These are phyloP conservation scores for Coniella lustricola DNA, from an alignment of 2,329 filamentous ascomycete species.

Conservation along the genomic window DNA sequence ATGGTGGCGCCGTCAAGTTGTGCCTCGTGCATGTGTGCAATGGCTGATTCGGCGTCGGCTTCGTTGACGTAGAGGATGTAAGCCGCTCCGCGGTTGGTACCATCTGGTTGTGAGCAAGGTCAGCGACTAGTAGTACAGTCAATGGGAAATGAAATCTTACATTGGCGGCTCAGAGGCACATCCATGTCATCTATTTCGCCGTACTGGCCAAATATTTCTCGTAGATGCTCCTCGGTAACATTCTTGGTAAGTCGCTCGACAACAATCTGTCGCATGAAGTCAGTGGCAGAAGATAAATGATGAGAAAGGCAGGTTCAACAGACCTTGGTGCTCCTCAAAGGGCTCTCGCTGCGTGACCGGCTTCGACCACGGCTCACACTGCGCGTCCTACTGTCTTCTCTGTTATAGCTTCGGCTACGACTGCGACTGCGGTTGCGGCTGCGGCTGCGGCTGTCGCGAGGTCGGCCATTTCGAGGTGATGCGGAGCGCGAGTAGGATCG, in stretches of 20 bases:
- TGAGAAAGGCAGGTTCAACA: conserved; percentile 9
- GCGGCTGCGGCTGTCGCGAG: conserved; percentile 22
- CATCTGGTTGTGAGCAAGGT: conserved; percentile 29
- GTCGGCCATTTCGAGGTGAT: conserved; percentile 30
- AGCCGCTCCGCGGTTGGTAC: conserved; percentile 85
- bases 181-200: conserved; percentile 82
- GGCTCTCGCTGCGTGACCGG: conserved; percentile 31
- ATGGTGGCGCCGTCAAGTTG: conserved; percentile 78
- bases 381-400: conserved; percentile 26
- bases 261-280: conserved; percentile 59
- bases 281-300: conserved; percentile 12
- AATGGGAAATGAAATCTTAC: conserved; percentile 41
- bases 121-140: not conserved
- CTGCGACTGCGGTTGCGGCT: conserved; percentile 12
- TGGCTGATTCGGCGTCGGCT: conserved; percentile 76
- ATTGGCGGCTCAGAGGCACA: conserved; percentile 79
- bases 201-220: conserved; percentile 87
- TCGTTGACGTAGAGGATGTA: conserved; percentile 81
- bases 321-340: conserved; percentile 47
- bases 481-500: conserved; percentile 23
- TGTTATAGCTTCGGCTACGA: conserved; percentile 23
- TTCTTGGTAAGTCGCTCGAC: conserved; percentile 95
- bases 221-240: conserved; percentile 78
- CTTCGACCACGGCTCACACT: conserved; percentile 31
- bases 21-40: conserved; percentile 97